Conservation (phyloP, 495 filamentous ascomycete genomes). For the Neurospora africana region DNA sequence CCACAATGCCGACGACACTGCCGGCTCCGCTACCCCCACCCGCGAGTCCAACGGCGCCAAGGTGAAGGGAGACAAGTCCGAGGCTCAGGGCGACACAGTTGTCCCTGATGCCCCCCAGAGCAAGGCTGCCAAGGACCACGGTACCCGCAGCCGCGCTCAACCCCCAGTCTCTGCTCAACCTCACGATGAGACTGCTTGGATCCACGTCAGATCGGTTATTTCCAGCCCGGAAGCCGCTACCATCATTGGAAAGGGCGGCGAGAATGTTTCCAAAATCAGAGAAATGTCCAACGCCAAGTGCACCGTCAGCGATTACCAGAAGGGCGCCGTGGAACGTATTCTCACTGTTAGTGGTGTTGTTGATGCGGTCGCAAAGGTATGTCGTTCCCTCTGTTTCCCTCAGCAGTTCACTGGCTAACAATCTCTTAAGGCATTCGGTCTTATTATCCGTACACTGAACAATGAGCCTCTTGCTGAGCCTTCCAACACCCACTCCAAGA, state of each 20-base stretch:
- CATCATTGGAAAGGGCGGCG: constrained; percentile 95
- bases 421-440: constrained; percentile 78
- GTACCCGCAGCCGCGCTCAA: constrained; percentile 32
- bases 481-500: constrained; percentile 88
- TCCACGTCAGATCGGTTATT: constrained; percentile 92
- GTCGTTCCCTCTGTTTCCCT: constrained; percentile 7
- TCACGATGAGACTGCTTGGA: constrained; percentile 88
- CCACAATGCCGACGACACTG: constrained; percentile 7
- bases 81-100: constrained; percentile 53
- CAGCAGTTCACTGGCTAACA: constrained; percentile 5
- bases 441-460: constrained; percentile 96
- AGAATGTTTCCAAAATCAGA: constrained; percentile 93
- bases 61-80: constrained; percentile 43
- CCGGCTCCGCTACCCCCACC: background rate
- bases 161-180: constrained; percentile 22
- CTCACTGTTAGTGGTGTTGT: constrained; percentile 91
- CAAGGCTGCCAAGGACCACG: constrained; percentile 21
- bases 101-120: constrained; percentile 56
- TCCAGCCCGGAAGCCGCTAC: constrained; percentile 95
- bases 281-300: constrained; percentile 90
- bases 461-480: constrained; percentile 81
- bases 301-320: constrained; percentile 95
- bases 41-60: constrained; percentile 33
- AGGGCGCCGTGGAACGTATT: constrained; percentile 93
- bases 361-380: constrained; percentile 93